A percentile compares a stretch with the other conserved stretches of the same genome.
These are phyloP conservation scores for Berkeleyomyces rouxiae DNA, from an alignment of 2,329 filamentous ascomycete genomes.

Conservation along the genomic window DNA sequence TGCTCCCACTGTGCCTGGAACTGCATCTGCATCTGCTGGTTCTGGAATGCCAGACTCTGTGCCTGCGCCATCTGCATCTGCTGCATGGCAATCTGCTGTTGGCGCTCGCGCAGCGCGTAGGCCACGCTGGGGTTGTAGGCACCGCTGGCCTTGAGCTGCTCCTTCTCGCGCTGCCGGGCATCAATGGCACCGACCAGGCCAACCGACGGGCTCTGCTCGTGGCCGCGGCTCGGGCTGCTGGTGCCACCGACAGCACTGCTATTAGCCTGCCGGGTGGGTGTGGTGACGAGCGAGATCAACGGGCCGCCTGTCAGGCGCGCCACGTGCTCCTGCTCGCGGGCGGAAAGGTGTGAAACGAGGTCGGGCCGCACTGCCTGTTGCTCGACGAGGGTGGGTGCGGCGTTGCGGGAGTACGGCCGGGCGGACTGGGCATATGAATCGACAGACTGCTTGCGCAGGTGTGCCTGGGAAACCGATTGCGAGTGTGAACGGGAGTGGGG, in stretches of 20 bases:
- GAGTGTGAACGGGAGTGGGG: constrained; percentile 14
- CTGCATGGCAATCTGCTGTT: constrained; percentile 28
- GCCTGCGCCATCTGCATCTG: constrained; percentile 12
- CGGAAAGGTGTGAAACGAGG: constrained; percentile 51
- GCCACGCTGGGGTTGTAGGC: constrained; percentile 55
- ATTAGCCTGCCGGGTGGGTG: background rate
- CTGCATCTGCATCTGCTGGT: constrained; percentile 21
- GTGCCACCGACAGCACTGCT: background rate
- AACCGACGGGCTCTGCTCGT: constrained; percentile 13
- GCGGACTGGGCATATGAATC: constrained; percentile 22
- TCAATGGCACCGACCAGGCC: constrained; percentile 68
- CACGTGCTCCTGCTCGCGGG: constrained; percentile 78
- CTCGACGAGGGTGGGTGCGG: constrained; percentile 30
- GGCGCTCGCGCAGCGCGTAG: constrained; percentile 52
- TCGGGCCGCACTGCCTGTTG: constrained; percentile 37
- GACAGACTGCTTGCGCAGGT: constrained; percentile 28
- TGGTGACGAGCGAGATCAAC: constrained; percentile 42
- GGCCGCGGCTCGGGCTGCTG: constrained; percentile 17
- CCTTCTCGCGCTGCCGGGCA: constrained; percentile 60
- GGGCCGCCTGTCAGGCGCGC: constrained; percentile 65
- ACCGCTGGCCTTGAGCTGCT: constrained; percentile 47
- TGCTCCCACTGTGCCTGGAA: constrained; percentile 21
- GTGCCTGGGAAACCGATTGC: constrained; percentile 24
- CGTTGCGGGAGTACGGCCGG: constrained; percentile 27
- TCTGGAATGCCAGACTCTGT: constrained; percentile 20